These are phyloP conservation scores for Saccharum officinarum DNA, from an alignment of 176 grass and related monocot genomes.

Conservation along the genomic window DNA sequence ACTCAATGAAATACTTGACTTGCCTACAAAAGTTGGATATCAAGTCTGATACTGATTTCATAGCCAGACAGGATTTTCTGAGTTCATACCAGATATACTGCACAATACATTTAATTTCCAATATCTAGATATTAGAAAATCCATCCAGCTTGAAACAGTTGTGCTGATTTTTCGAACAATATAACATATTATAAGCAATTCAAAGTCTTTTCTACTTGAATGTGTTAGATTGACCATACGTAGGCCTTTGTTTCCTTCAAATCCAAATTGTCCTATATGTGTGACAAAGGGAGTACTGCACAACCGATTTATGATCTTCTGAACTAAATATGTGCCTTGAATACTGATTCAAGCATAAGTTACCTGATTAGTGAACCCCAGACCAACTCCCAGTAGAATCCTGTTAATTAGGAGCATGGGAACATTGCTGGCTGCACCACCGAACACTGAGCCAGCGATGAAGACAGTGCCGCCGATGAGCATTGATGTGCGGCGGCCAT, in stretches of 20 bases:
- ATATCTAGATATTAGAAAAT: not conserved
- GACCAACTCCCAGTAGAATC: conserved; percentile 68
- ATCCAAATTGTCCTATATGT: not conserved
- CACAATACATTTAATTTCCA: not conserved
- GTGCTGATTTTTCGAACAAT: not conserved
- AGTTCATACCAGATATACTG: not conserved
- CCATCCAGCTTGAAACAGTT: not conserved
- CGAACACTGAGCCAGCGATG: conserved; percentile 54
- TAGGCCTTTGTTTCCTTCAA: not conserved
- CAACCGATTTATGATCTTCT: not conserved
- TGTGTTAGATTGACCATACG: not conserved
- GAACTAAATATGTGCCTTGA: not conserved
- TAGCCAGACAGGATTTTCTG: conserved; percentile 4
- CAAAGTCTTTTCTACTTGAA: not conserved
- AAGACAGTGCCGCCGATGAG: conserved; percentile 66
- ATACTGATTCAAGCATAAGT: not conserved
- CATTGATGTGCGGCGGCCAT: conserved; percentile 69
- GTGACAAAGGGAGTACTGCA: not conserved
- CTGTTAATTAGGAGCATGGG: conserved; percentile 73
- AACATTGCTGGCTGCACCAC: conserved; percentile 62
- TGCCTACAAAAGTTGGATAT: not conserved
- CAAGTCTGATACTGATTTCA: not conserved
- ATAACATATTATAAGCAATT: not conserved
- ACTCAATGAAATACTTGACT: conserved; percentile 7
- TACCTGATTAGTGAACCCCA: conserved; percentile 95